These are phyloP conservation scores for Stephania japonica DNA, from an alignment of 164 flowering plant species.

Conservation along the genomic window DNA sequence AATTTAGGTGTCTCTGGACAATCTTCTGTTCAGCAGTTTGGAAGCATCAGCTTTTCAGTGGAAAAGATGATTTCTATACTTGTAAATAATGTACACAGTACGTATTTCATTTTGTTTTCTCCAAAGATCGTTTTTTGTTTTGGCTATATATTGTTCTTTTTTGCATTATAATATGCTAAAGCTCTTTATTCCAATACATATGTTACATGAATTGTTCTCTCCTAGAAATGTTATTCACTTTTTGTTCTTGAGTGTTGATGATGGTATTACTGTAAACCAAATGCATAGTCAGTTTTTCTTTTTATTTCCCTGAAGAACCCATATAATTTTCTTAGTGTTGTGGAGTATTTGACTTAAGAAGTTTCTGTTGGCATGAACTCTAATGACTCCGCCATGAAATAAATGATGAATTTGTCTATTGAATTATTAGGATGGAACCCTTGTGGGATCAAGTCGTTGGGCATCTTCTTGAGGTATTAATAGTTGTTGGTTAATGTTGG, in stretches of 20 bases:
- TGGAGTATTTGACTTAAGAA: background rate
- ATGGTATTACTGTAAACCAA: too few species aligned
- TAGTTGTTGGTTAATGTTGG: background rate
- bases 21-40: slow-evolving; percentile 62
- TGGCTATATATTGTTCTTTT: background rate
- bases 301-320: background rate
- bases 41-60: slow-evolving; percentile 78
- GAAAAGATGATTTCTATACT: slow-evolving; percentile 87
- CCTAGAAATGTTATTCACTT: too few species aligned
- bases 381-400: background rate
- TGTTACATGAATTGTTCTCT: background rate
- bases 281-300: too few species aligned
- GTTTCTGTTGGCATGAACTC: background rate
- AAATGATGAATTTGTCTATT: slow-evolving; percentile 11
- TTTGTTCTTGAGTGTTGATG: too few species aligned
- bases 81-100: slow-evolving; percentile 89
- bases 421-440: slow-evolving; percentile 64
- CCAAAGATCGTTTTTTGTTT: background rate
- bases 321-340: background rate
- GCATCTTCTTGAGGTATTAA: slow-evolving; percentile 86
- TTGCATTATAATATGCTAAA: background rate
- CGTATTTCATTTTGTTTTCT: slow-evolving; percentile 19
- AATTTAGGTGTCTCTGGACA: slow-evolving; percentile 46
- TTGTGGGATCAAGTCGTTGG: slow-evolving; percentile 87
- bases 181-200: background rate